Evolutionary conservation across 176 grass and related monocot species (phyloP).

Genomic region (Bolboschoenus planiculmis): DNA sequence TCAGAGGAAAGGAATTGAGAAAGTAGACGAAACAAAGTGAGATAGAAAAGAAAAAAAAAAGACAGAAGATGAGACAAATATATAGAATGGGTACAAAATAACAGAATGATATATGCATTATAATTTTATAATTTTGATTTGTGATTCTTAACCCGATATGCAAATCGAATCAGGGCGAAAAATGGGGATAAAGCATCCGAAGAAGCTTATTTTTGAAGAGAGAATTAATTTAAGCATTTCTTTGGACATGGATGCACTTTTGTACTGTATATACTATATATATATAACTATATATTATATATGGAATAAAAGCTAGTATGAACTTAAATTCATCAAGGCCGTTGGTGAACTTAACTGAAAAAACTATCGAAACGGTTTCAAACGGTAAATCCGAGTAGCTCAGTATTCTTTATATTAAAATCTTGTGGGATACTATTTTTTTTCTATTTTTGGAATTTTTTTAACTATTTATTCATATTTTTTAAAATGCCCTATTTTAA

Average conservation of each 20-base stretch:
- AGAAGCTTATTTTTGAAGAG: not conserved
- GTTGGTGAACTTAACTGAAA: no score
- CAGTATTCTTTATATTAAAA: no score
- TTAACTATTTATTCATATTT: no score
- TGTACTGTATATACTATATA: no score
- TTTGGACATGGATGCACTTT: not conserved
- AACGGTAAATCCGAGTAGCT: no score
- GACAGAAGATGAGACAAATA: not conserved
- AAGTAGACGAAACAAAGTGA: not conserved
- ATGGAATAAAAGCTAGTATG: no score
- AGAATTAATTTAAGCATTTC: not conserved
- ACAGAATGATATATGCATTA: not conserved
- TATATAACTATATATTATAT: no score
- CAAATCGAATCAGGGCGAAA: not conserved
- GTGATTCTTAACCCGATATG: not conserved
- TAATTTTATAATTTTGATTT: not conserved
- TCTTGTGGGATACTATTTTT: no score
- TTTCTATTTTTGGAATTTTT: no score
- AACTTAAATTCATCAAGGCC: no score
- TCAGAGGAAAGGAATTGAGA: not conserved
- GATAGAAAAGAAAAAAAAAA: not conserved
- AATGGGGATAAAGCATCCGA: not conserved
- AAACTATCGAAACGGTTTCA: no score
- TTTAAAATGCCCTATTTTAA: no score
- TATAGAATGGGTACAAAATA: not conserved